Conservation (phyloP, 1,139 yeast genomes). For the Diutina pseudorugosa region DNA sequence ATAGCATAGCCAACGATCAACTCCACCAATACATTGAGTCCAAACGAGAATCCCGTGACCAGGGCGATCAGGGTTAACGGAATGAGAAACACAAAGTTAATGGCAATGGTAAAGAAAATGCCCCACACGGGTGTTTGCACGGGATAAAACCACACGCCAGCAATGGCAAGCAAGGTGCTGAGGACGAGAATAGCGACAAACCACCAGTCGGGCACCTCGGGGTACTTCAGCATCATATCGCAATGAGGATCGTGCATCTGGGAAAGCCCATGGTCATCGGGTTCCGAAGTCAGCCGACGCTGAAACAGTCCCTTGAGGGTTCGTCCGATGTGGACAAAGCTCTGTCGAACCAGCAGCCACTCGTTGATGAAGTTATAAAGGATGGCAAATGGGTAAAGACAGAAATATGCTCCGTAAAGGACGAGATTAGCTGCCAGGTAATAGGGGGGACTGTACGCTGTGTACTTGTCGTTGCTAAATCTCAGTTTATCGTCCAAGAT, state of each 20-base stretch:
- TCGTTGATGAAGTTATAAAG: conserved; percentile 32
- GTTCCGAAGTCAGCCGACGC: conserved; percentile 5
- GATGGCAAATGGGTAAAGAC: conserved; percentile 31
- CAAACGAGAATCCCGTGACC: conserved; percentile 26
- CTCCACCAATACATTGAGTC: conserved; percentile 27
- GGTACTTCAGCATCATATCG: conserved; percentile 40
- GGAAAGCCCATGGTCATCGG: neutral
- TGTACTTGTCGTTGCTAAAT: conserved; percentile 20
- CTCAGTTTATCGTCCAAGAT: conserved; percentile 20
- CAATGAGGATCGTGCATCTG: conserved; percentile 39
- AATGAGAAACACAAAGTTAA: conserved; percentile 23
- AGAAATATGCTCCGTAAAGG: conserved; percentile 29
- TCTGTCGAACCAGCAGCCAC: conserved; percentile 31
- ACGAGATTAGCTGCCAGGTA: conserved; percentile 32
- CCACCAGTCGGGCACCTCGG: conserved; percentile 57
- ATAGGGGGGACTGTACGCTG: conserved; percentile 29
- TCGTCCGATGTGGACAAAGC: conserved; percentile 25
- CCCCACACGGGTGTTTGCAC: conserved; percentile 26
- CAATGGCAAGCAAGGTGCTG: conserved; percentile 37
- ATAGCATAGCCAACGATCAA: conserved; percentile 27
- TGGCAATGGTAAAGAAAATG: conserved; percentile 20
- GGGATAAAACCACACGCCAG: conserved; percentile 21
- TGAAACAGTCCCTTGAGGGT: conserved; percentile 18
- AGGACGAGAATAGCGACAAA: conserved; percentile 34
- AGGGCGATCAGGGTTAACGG: conserved; percentile 26